phyloP scores from a whole-genome alignment of 768 basidiomycete genomes.

The Lentinula raphanica region DNA sequence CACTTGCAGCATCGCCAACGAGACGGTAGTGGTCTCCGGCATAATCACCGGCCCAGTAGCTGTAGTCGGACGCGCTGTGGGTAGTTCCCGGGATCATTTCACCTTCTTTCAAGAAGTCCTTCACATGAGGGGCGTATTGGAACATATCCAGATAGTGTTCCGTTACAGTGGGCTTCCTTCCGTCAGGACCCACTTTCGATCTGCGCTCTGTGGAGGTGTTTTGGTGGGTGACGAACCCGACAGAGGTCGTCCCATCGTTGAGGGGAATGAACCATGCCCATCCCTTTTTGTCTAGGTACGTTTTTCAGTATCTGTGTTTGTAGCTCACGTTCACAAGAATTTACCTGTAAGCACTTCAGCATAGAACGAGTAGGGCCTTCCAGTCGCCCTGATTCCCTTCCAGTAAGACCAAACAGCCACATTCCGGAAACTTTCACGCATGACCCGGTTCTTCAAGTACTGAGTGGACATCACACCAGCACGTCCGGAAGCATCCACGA shows the following conservation, averaged over 20 bases:
- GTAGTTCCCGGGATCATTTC: constrained; percentile 36
- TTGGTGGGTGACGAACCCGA: constrained; percentile 63
- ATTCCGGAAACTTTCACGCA: constrained; percentile 65
- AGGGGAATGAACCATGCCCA: constrained; percentile 73
- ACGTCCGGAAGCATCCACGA: constrained; percentile 72
- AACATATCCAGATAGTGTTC: constrained; percentile 27
- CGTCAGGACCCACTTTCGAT: constrained; percentile 12
- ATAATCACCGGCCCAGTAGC: constrained; percentile 56
- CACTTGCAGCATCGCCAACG: constrained; percentile 64
- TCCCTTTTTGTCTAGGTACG: constrained; percentile 52
- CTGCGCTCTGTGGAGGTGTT: constrained; percentile 37
- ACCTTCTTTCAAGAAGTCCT: constrained; percentile 20
- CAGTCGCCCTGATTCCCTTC: constrained; percentile 41
- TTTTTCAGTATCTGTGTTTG: not conserved
- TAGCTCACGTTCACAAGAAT: constrained; percentile 50
- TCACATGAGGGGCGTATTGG: constrained; percentile 38
- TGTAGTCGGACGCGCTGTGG: constrained; percentile 57
- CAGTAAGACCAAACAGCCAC: constrained; percentile 79
- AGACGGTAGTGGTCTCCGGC: constrained; percentile 52
- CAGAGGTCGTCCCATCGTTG: constrained; percentile 57
- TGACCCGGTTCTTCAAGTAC: constrained; percentile 65
- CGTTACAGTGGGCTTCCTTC: constrained; percentile 18
- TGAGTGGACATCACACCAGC: constrained; percentile 62
- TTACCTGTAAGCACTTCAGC: constrained; percentile 45
- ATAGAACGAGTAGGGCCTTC: constrained; percentile 35